Conservation (phyloP, 164 flowering plant species). For the Sedum album region DNA sequence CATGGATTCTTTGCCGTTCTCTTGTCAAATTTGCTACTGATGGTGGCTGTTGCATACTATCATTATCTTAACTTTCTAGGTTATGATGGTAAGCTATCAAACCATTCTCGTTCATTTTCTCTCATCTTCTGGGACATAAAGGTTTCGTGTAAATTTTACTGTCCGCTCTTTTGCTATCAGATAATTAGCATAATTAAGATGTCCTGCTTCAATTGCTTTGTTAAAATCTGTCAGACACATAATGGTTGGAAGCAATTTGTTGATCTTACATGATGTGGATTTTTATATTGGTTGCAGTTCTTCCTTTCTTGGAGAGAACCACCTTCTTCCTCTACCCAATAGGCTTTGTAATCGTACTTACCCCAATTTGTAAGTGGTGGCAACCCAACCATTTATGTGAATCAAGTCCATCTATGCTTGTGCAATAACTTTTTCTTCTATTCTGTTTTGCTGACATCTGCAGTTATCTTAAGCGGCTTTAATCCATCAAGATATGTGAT, state of each 20-base stretch:
- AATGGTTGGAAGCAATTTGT: background rate
- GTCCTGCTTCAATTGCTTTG: background rate
- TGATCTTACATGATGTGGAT: background rate
- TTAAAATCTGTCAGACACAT: background rate
- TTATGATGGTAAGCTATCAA: constrained; percentile 69
- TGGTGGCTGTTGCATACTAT: constrained; percentile 85
- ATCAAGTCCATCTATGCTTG: background rate
- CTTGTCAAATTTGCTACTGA: constrained; percentile 89
- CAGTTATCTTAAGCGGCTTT: constrained; percentile 88
- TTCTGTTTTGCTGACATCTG: constrained; percentile 12
- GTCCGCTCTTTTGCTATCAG: too few relatives aligned
- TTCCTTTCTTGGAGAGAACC: constrained; percentile 91
- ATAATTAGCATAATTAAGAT: background rate
- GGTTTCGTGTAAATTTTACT: too few relatives aligned
- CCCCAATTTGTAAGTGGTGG: constrained; percentile 67
- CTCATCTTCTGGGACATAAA: background rate
- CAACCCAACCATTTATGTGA: too few relatives aligned
- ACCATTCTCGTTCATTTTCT: constrained; percentile 11
- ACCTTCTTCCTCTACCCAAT: constrained; percentile 55
- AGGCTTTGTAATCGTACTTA: constrained; percentile 67
- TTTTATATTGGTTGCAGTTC: constrained; percentile 36
- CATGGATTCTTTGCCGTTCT: constrained; percentile 81
- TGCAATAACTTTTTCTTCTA: background rate
- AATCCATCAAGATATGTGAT: constrained; percentile 91
- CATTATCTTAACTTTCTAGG: constrained; percentile 97